These are phyloP conservation scores for Alternaria dauci DNA, from an alignment of 2,329 filamentous ascomycete species.

Conservation along the genomic window DNA sequence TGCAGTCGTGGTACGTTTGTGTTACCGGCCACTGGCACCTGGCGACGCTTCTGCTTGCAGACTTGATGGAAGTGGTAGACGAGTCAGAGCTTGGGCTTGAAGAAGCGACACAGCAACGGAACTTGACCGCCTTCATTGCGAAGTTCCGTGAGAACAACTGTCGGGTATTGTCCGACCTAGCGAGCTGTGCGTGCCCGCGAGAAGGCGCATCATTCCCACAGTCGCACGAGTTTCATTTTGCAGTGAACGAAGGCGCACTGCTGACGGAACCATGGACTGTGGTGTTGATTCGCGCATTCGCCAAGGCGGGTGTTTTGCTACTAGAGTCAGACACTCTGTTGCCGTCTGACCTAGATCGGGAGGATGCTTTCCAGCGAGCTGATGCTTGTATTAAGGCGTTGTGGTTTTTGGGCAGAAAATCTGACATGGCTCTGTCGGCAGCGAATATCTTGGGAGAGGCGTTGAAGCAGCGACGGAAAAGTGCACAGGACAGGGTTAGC, in stretches of 20 bases:
- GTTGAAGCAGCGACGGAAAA: conserved; percentile 39
- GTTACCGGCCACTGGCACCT: conserved; percentile 67
- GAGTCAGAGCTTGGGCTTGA: conserved; percentile 40
- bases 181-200: conserved; percentile 55
- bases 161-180: conserved; percentile 59
- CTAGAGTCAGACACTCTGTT: conserved; percentile 48
- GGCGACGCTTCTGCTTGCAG: conserved; percentile 63
- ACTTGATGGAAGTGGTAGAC: conserved; percentile 63
- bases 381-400: conserved; percentile 63
- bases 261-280: conserved; percentile 69
- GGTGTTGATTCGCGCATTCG: conserved; percentile 63
- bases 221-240: conserved; percentile 60
- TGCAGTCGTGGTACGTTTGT: conserved; percentile 69
- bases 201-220: conserved; percentile 39
- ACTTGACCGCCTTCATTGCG: conserved; percentile 46
- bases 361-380: conserved; percentile 51
- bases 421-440: conserved; percentile 59
- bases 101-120: conserved; percentile 35
- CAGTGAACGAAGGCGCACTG: conserved; percentile 64
- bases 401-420: conserved; percentile 65
- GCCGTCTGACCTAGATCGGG: conserved; percentile 16
- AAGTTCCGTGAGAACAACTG: conserved; percentile 57
- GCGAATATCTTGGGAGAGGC: conserved; percentile 51
- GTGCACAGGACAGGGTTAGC: conserved; percentile 30
- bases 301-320: conserved; percentile 56